Conservation (phyloP, 148 eudicot species). For the Chenopodium album region DNA sequence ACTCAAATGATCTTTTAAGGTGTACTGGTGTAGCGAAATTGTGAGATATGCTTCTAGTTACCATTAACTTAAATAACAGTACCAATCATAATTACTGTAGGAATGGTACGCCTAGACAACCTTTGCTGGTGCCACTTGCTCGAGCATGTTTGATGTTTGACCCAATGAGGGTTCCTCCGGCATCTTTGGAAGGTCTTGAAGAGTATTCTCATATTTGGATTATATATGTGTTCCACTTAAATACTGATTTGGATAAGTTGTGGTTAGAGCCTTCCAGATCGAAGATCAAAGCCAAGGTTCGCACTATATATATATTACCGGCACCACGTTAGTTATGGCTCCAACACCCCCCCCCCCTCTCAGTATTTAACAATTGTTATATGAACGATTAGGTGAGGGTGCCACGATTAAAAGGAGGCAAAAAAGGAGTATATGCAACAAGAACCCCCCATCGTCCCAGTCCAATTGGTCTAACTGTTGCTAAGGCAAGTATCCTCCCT, state of each 20-base stretch:
- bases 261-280: slow-evolving; percentile 86
- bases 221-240: slow-evolving; percentile 85
- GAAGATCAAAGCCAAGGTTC: slow-evolving; percentile 86
- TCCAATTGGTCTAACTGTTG: slow-evolving; percentile 94
- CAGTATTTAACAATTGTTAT: slow-evolving; percentile 1
- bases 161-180: slow-evolving; percentile 70
- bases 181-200: slow-evolving; percentile 90
- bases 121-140: slow-evolving; percentile 92
- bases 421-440: slow-evolving; percentile 86
- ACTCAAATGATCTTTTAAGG: not conserved
- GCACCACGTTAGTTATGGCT: not conserved
- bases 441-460: slow-evolving; percentile 98
- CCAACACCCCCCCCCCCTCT: not conserved
- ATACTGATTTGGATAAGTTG: slow-evolving; percentile 86
- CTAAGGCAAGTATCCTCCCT: slow-evolving; percentile 51
- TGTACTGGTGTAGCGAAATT: no score
- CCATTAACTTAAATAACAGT: not conserved
- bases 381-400: slow-evolving; percentile 74
- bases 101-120: slow-evolving; percentile 98
- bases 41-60: not conserved
- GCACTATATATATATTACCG: slow-evolving; percentile 2
- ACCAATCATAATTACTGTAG: slow-evolving; percentile 34
- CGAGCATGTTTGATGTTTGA: slow-evolving; percentile 76
- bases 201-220: slow-evolving; percentile 94
- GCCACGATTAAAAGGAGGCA: slow-evolving; percentile 83